Evolutionary conservation across 2,329 filamentous ascomycete genomes (phyloP).

Genomic region (Lecanosticta acicola): DNA sequence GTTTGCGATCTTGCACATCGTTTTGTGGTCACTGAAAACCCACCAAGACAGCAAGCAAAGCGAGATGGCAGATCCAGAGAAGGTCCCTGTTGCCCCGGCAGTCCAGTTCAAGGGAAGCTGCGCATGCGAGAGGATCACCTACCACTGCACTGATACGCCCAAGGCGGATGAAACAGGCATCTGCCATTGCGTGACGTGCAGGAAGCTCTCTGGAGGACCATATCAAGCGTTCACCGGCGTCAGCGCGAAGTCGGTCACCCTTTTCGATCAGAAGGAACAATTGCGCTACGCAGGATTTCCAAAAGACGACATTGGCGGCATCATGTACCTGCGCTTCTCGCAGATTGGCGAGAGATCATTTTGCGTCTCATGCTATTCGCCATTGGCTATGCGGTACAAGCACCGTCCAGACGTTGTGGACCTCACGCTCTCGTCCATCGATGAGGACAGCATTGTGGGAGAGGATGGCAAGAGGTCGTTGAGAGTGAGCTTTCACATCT

Average conservation of each 20-base stretch:
- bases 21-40: too few species aligned
- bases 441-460: slow-evolving; percentile 16
- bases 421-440: slow-evolving; percentile 15
- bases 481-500: slow-evolving; percentile 14
- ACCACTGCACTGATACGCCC: slow-evolving; percentile 16
- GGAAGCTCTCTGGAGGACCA: slow-evolving; percentile 21
- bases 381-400: slow-evolving; percentile 22
- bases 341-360: slow-evolving; percentile 15
- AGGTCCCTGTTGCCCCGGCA: background rate
- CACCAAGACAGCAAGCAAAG: too few species aligned
- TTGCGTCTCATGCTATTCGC: slow-evolving; percentile 19
- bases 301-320: slow-evolving; percentile 13
- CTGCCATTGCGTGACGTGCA: slow-evolving; percentile 24
- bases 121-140: slow-evolving; percentile 22
- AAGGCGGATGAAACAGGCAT: slow-evolving; percentile 1
- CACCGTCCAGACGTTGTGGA: slow-evolving; percentile 9
- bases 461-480: slow-evolving; percentile 15
- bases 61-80: slow-evolving; percentile 10
- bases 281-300: slow-evolving; percentile 21
- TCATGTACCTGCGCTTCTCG: slow-evolving; percentile 14
- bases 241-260: slow-evolving; percentile 8
- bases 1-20: too few species aligned
- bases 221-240: slow-evolving; percentile 21
- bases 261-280: slow-evolving; percentile 17
- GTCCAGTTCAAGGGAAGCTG: slow-evolving; percentile 22